These are phyloP conservation scores for Nowakowskiella sp. DNA, from an alignment of 192 early-diverging fungal species.

Conservation along the genomic window DNA sequence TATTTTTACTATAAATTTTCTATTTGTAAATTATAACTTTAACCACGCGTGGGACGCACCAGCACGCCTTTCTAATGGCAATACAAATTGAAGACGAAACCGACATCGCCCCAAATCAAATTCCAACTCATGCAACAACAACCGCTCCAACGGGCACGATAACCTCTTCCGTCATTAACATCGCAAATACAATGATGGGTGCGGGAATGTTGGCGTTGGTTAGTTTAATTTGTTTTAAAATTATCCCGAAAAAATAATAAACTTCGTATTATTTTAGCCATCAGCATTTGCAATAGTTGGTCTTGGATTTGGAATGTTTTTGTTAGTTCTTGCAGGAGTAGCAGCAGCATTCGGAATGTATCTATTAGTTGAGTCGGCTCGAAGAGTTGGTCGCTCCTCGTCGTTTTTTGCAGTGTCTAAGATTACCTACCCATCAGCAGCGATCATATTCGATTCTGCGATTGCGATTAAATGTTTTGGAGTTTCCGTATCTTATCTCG, in stretches of 20 bases:
- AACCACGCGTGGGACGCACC: no score
- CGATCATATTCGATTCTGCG: constrained; percentile 86
- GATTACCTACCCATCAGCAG: constrained; percentile 84
- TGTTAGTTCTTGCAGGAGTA: constrained; percentile 68
- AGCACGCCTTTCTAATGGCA: no score
- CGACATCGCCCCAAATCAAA: no score
- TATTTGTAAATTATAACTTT: no score
- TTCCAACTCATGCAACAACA: no score
- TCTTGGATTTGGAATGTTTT: constrained; percentile 67
- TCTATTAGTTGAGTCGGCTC: constrained; percentile 71
- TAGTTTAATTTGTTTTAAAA: constrained; percentile 4
- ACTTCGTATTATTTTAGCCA: constrained; percentile 43
- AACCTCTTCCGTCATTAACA: constrained; percentile 64
- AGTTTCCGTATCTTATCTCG: constrained; percentile 87
- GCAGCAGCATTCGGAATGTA: constrained; percentile 78
- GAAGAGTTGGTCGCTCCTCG: constrained; percentile 63
- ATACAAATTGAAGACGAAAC: no score
- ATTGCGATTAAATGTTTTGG: constrained; percentile 99
- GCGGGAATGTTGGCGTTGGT: constrained; percentile 97
- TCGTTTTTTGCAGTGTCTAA: constrained; percentile 88
- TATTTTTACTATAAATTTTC: no score
- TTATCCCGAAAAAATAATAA: not conserved
- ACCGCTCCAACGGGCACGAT: constrained; percentile 61
- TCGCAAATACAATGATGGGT: constrained; percentile 95
- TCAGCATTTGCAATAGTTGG: constrained; percentile 79